phyloP scores from a whole-genome alignment of 2,329 filamentous ascomycete genomes.

The Alternaria panax region DNA sequence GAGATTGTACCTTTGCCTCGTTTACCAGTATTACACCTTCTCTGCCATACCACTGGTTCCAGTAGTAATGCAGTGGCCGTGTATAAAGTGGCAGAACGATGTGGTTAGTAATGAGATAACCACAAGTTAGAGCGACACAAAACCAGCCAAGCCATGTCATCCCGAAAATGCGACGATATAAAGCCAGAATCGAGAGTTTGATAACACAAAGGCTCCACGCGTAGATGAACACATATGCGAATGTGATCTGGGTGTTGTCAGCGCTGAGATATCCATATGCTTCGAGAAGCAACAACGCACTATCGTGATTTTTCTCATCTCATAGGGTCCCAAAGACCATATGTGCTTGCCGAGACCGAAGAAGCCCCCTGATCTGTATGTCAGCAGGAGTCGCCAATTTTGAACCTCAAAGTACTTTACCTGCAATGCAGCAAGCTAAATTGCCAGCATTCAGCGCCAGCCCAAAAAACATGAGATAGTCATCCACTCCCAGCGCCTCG shows the following conservation, averaged over 20 bases:
- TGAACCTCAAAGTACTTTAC: not conserved
- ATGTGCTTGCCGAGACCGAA: constrained; percentile 38
- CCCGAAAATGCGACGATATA: constrained; percentile 39
- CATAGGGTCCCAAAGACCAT: constrained; percentile 28
- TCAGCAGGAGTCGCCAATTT: not conserved
- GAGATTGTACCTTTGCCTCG: constrained; percentile 26
- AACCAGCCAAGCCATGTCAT: constrained; percentile 23
- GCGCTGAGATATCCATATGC: not conserved
- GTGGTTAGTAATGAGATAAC: constrained; percentile 5
- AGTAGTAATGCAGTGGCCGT: constrained; percentile 3
- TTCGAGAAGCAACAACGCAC: constrained; percentile 12
- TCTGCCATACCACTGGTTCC: constrained; percentile 5
- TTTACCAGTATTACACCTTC: constrained; percentile 25
- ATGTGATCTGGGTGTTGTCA: constrained; percentile 29
- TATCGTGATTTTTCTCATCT: constrained; percentile 36
- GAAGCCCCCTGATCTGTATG: constrained; percentile 21
- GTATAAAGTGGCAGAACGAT: constrained; percentile 6
- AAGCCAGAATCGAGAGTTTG: constrained; percentile 36
- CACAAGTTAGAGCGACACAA: constrained; percentile 1
- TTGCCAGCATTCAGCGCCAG: constrained; percentile 31
- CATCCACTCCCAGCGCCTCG: constrained; percentile 27
- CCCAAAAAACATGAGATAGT: constrained; percentile 34
- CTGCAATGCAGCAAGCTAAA: constrained; percentile 35
- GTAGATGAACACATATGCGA: constrained; percentile 37
- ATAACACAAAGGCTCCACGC: constrained; percentile 37